Base-by-base conservation (phyloP, 805 yeast genomes). In the Candida taoyuanica region DNA sequence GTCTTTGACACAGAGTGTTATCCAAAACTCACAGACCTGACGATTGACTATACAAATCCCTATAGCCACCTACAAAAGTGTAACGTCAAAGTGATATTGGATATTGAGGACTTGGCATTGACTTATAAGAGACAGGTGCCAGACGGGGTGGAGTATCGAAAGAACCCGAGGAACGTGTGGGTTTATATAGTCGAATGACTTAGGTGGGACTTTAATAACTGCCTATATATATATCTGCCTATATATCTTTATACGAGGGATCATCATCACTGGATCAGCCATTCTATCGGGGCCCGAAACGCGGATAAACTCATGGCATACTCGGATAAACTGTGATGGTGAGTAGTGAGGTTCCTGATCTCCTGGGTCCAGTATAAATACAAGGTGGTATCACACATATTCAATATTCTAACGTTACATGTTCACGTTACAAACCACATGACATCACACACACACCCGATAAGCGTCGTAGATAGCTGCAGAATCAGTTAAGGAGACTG, bases 1-100 rank as follows among this genome's bases (percentile, higher is more conserved):
- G 17, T 14, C 2, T 34, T 51, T 17, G 34, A 25, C 17, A 5
- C 17, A 1, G 33, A 26, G 11, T 37, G 38, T 4, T 53, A 41
- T 20, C 57, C 57, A 5, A 18, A 15, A 1, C 17, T 53, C 13
- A 17, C 30, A 3, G 23, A 34, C 8, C 14, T 53, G 5, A 29
- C 25, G 5, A 28, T 51, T 8, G 44, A 40, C 13, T 51, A 46
- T 19, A 21, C 34, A 16, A 53, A 53, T 33, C 31, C 42, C 24
- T 51, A 44, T 34, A 50, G 52, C 1, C 54, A 48, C 14, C 24
- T 52, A 17, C 44, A 46, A 23, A 39, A 48, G 17, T 44, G 50
- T 17, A 44, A 51, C 24, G 39, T 53, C 15, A 18, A 21, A 7
- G 17, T 51, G 16, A 30, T 29, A 7, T 15, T 51, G 14, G 46